phyloP scores from a whole-genome alignment of 2,329 filamentous ascomycete species.

The Rugonectria rugulosa region DNA sequence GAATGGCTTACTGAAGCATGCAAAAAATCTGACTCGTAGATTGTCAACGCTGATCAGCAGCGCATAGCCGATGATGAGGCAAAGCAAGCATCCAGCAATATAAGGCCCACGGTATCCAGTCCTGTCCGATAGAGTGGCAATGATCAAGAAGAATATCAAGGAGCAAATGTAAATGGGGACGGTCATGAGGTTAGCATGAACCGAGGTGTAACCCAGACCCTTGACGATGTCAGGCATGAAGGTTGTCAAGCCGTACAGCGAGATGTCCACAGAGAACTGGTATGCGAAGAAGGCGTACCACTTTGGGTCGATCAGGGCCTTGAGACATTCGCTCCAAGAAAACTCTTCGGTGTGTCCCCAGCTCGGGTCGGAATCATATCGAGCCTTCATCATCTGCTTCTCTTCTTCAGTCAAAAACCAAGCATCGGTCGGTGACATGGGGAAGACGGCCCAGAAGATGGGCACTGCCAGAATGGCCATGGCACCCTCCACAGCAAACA shows the following conservation, averaged over 20 bases:
- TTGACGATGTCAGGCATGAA: conserved; percentile 41
- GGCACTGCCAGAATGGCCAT: conserved; percentile 48
- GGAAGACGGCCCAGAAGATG: conserved; percentile 36
- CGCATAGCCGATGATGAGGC: conserved; percentile 40
- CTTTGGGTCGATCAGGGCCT: conserved; percentile 41
- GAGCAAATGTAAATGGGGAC: conserved; percentile 32
- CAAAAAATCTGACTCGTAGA: conserved; percentile 36
- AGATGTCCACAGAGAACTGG: conserved; percentile 41
- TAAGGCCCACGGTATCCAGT: conserved; percentile 31
- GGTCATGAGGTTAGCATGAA: conserved; percentile 43
- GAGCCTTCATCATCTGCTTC: conserved; percentile 32
- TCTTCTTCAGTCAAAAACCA: conserved; percentile 34
- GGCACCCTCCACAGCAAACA: conserved; percentile 44
- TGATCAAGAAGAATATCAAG: conserved; percentile 33
- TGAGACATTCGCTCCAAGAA: conserved; percentile 25
- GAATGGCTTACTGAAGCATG: conserved; percentile 20
- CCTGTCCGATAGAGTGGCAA: conserved; percentile 39
- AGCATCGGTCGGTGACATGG: conserved; percentile 37
- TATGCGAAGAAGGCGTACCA: conserved; percentile 41
- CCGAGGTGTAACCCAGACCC: conserved; percentile 41
- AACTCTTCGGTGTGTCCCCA: conserved; percentile 24
- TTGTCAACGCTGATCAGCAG: conserved; percentile 39
- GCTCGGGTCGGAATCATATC: conserved; percentile 21
- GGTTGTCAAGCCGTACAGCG: conserved; percentile 40
- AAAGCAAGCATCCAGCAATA: conserved; percentile 34